Conservation (phyloP, 2,329 filamentous ascomycete genomes). For the Cladosporium halotolerans region DNA sequence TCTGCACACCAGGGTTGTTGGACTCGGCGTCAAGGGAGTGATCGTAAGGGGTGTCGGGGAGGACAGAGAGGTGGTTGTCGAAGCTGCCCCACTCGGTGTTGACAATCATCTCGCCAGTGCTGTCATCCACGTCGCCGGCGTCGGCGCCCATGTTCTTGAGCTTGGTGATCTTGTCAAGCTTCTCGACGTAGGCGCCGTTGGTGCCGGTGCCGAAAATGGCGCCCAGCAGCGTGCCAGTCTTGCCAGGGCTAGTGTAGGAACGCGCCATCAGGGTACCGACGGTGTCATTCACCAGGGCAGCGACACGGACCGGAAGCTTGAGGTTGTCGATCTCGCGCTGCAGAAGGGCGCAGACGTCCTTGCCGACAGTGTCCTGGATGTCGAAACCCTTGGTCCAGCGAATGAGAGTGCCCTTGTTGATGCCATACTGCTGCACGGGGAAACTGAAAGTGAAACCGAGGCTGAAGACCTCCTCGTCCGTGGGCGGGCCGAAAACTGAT, state of each 20-base stretch:
- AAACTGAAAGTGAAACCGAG: conserved; percentile 99
- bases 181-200: conserved; percentile 96
- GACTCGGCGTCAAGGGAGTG: conserved; percentile 68
- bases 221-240: conserved; percentile 80
- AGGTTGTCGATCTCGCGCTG: conserved; percentile 85
- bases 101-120: conserved; percentile 90
- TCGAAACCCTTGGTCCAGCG: conserved; percentile 99
- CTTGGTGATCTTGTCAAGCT: conserved; percentile 79
- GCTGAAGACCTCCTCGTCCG: conserved; percentile 75
- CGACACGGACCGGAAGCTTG: conserved; percentile 83
- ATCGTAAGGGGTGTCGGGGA: conserved; percentile 83
- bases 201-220: conserved; percentile 97
- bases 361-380: conserved; percentile 86
- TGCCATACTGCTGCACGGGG: conserved; percentile 86
- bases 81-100: conserved; percentile 99
- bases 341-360: conserved; percentile 87
- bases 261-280: conserved; percentile 97
- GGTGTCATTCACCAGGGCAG: conserved; percentile 93
- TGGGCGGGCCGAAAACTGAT: conserved; percentile 35
- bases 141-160: conserved; percentile 40
- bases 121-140: conserved; percentile 61
- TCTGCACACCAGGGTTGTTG: conserved; percentile 89
- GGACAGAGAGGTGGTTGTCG: conserved; percentile 82
- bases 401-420: conserved; percentile 91
- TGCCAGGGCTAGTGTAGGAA: conserved; percentile 86